These are phyloP conservation scores for Thelonectria olida DNA, from an alignment of 2,329 filamentous ascomycete genomes.

Conservation along the genomic window DNA sequence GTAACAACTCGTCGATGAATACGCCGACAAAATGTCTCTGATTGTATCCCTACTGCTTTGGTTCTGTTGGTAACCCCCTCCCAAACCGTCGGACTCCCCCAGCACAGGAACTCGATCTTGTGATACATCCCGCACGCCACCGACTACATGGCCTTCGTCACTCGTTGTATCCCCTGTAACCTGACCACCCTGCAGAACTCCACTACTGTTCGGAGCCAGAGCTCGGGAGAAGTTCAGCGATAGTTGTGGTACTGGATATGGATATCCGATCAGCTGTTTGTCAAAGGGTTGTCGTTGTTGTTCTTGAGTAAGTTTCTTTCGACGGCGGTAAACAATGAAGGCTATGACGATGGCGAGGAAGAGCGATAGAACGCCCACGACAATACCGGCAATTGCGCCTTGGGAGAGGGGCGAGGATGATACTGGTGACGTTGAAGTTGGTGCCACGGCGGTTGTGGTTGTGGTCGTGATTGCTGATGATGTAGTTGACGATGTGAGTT, in stretches of 20 bases:
- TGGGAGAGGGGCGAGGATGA: background rate
- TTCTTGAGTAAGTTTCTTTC: background rate
- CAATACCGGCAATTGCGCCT: background rate
- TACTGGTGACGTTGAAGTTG: background rate
- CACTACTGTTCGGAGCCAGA: background rate
- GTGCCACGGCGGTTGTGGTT: background rate
- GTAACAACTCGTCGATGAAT: background rate
- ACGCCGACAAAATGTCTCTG: background rate
- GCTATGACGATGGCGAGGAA: background rate
- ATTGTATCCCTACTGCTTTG: conserved; percentile 2
- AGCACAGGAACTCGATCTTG: background rate
- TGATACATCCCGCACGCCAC: background rate
- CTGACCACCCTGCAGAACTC: background rate
- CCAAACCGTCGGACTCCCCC: background rate
- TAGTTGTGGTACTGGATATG: conserved; percentile 5
- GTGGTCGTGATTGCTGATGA: background rate
- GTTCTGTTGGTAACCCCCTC: background rate
- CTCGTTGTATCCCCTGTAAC: background rate
- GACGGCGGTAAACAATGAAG: background rate
- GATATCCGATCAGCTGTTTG: conserved; percentile 9
- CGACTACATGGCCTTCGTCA: background rate
- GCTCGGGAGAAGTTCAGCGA: background rate
- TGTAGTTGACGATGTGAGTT: background rate
- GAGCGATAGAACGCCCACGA: background rate
- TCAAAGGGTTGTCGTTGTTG: background rate